Percentiles rank a stretch among this genome's conserved stretches.
Evolutionary conservation across 2,329 filamentous ascomycete species (phyloP).

Genomic region (Ilyonectria sp.): DNA sequence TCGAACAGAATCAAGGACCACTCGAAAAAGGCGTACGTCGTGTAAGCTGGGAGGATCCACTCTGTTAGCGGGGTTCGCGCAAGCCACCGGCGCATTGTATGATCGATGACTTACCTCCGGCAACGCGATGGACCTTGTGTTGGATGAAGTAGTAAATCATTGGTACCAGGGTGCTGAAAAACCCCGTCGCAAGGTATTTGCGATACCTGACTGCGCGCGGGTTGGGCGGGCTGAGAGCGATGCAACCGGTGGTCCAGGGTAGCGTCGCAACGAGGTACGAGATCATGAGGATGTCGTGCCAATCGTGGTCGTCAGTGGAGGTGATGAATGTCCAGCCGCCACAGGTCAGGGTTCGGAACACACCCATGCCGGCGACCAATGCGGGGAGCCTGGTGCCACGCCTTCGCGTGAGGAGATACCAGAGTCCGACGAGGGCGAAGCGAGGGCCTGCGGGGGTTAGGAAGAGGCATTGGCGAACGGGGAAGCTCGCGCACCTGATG

Average conservation of each 20-base stretch:
- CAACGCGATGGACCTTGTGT: constrained; percentile 94
- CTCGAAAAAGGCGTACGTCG: constrained; percentile 97
- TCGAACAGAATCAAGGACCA: constrained; percentile 96
- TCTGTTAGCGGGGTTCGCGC: constrained; percentile 32
- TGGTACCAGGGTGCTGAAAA: constrained; percentile 92
- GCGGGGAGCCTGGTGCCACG: constrained; percentile 84
- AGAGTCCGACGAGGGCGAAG: constrained; percentile 90
- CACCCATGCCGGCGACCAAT: constrained; percentile 82
- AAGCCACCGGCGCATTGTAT: background rate
- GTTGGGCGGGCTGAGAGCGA: constrained; percentile 90
- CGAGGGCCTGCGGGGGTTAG: constrained; percentile 77
- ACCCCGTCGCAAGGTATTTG: constrained; percentile 85
- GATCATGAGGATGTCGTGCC: constrained; percentile 99
- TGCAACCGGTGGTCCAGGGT: constrained; percentile 94
- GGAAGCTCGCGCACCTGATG: constrained; percentile 75
- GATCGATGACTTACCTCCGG: constrained; percentile 79
- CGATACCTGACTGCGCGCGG: constrained; percentile 87
- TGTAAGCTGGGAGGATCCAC: constrained; percentile 79
- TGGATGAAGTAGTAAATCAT: constrained; percentile 98
- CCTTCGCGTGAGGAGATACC: constrained; percentile 89
- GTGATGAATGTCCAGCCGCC: constrained; percentile 99
- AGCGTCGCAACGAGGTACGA: constrained; percentile 95
- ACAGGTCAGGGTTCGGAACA: constrained; percentile 93
- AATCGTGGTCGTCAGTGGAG: constrained; percentile 97
- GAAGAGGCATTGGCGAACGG: constrained; percentile 3